phyloP scores from a whole-genome alignment of 176 grass and related monocot genomes.

The Aegilops longissima region DNA sequence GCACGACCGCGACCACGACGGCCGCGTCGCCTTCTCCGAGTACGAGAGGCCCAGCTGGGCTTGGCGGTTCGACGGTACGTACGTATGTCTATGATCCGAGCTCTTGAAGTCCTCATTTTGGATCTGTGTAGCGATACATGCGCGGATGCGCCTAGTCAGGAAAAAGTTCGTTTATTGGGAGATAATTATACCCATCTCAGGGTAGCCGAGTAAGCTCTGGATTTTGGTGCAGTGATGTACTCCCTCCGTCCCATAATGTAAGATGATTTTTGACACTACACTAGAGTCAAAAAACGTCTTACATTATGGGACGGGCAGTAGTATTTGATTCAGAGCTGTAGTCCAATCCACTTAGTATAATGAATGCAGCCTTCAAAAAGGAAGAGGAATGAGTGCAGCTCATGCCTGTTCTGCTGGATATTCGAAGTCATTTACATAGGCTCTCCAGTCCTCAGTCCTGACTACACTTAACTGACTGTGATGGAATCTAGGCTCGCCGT shows the following conservation, averaged over 20 bases:
- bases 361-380: background rate
- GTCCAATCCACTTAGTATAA: background rate
- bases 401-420: background rate
- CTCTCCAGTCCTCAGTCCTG: background rate
- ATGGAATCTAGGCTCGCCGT: background rate
- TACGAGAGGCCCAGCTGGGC: slow-evolving; percentile 84
- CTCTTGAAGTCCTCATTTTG: background rate
- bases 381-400: background rate
- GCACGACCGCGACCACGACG: slow-evolving; percentile 81
- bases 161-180: background rate
- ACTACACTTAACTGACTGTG: background rate
- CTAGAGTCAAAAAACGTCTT: too few relatives aligned
- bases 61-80: slow-evolving; percentile 77
- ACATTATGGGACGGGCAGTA: too few relatives aligned
- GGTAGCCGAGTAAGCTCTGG: slow-evolving; percentile 17
- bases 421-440: background rate
- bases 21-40: slow-evolving; percentile 69
- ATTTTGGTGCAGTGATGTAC: slow-evolving; percentile 12
- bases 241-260: too few relatives aligned
- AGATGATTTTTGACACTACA: too few relatives aligned
- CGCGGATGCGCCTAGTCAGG: background rate
- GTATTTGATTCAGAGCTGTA: background rate
- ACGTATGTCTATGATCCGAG: background rate
- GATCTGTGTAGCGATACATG: background rate
- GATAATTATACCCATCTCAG: background rate